Conservation (phyloP, 2,329 filamentous ascomycete species). For the Diplodia seriata region DNA sequence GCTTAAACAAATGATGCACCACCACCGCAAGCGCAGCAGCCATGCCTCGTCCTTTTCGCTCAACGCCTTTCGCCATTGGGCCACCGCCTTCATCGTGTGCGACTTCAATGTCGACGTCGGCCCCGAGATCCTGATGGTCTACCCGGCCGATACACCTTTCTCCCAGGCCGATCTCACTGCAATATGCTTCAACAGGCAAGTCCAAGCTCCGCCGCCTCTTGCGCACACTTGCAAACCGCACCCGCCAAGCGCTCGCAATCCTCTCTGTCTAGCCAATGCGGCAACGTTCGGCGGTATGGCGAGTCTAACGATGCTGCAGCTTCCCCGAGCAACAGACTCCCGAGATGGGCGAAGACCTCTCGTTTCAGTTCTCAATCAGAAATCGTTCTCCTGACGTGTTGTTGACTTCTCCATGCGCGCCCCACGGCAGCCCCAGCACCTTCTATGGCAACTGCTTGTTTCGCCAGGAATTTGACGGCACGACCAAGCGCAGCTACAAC, state of each 20-base stretch:
- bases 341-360: slow-evolving; percentile 48
- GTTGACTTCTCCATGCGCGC: slow-evolving; percentile 47
- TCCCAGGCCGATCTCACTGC: slow-evolving; percentile 49
- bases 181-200: slow-evolving; percentile 53
- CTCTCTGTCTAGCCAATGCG: no score
- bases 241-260: not conserved
- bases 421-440: slow-evolving; percentile 47
- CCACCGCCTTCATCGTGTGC: slow-evolving; percentile 51
- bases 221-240: not conserved
- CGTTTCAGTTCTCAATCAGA: slow-evolving; percentile 50
- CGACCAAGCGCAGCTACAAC: slow-evolving; percentile 53
- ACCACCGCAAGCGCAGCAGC: slow-evolving; percentile 30
- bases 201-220: not conserved
- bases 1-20: slow-evolving; percentile 44
- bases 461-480: slow-evolving; percentile 50
- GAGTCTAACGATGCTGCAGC: slow-evolving; percentile 36
- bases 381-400: slow-evolving; percentile 65
- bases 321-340: slow-evolving; percentile 53
- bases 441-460: slow-evolving; percentile 50
- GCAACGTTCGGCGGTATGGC: no score
- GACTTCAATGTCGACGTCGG: slow-evolving; percentile 55
- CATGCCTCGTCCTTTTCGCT: slow-evolving; percentile 16
- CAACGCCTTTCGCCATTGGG: slow-evolving; percentile 48
- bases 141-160: slow-evolving; percentile 49
- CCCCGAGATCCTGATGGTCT: slow-evolving; percentile 52